Evolutionary conservation across 2,329 filamentous ascomycete species (phyloP).

Genomic region (Pseudocercospora fijiensis): DNA sequence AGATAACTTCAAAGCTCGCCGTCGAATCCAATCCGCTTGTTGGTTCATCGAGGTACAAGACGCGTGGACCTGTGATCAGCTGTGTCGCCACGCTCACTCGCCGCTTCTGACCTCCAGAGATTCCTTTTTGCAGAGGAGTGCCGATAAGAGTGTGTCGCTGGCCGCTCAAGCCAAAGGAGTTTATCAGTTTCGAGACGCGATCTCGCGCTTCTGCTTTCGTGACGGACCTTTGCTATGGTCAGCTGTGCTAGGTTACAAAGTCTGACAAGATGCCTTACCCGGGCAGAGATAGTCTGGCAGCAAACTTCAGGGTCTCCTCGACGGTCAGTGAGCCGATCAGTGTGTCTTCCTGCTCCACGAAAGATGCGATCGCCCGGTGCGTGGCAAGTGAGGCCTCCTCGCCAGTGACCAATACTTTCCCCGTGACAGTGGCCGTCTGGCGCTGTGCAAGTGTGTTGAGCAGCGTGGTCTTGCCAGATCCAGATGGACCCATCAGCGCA

Average conservation of each 20-base stretch:
- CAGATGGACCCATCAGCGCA: conserved; percentile 73
- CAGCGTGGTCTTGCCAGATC: conserved; percentile 75
- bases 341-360: conserved; percentile 83
- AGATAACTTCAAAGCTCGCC: conserved; percentile 70
- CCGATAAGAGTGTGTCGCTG: conserved; percentile 71
- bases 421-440: conserved; percentile 50
- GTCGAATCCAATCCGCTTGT: conserved; percentile 78
- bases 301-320: conserved; percentile 72
- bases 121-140: conserved; percentile 74
- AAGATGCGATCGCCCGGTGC: conserved; percentile 61
- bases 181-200: conserved; percentile 63
- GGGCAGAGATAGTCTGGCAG: conserved; percentile 61
- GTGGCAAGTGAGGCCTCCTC: conserved; percentile 25
- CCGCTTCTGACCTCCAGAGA: conserved; percentile 79
- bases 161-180: conserved; percentile 66
- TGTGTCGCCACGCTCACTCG: conserved; percentile 74
- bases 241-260: conserved; percentile 2
- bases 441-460: conserved; percentile 72
- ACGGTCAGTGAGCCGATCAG: conserved; percentile 77
- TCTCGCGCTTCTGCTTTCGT: conserved; percentile 55
- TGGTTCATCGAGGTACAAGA: conserved; percentile 78
- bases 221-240: conserved; percentile 51
- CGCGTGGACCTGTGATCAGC: conserved; percentile 72
- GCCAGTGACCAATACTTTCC: conserved; percentile 62
- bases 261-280: conserved; percentile 47